These are phyloP conservation scores for Gymnopilus junonius DNA, from an alignment of 768 basidiomycete species.

Conservation along the genomic window DNA sequence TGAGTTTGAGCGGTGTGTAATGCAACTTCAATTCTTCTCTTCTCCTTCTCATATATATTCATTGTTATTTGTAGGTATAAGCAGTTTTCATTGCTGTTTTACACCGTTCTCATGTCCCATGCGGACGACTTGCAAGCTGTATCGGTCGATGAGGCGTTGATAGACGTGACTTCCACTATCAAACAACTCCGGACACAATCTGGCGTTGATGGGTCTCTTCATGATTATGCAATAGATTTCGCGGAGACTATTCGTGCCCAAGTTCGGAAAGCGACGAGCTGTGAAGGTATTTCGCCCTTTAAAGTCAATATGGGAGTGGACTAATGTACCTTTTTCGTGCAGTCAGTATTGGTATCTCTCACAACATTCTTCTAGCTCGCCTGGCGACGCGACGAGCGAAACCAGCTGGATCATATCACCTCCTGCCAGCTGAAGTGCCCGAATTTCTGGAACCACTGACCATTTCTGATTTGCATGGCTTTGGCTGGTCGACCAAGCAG, in stretches of 20 bases:
- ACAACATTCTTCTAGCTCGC: constrained; percentile 92
- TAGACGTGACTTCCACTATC: constrained; percentile 79
- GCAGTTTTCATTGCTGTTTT: constrained; percentile 83
- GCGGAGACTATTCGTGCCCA: constrained; percentile 83
- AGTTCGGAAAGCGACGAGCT: constrained; percentile 78
- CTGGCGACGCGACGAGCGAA: constrained; percentile 92
- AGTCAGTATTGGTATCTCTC: constrained; percentile 93
- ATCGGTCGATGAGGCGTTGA: constrained; percentile 93
- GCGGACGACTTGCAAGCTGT: constrained; percentile 95
- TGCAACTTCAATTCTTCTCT: not conserved
- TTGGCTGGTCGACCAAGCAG: constrained; percentile 74
- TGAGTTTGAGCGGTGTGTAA: constrained; percentile 81
- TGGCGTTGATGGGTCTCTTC: constrained; percentile 57
- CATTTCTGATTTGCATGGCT: constrained; percentile 85
- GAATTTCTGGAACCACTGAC: constrained; percentile 67
- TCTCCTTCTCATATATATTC: not conserved
- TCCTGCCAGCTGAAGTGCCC: constrained; percentile 55
- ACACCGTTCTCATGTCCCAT: constrained; percentile 88
- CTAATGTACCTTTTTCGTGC: not conserved
- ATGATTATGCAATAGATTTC: constrained; percentile 74
- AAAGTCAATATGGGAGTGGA: not conserved
- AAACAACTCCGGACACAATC: constrained; percentile 39
- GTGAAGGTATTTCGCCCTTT: constrained; percentile 63
- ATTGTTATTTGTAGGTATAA: constrained; percentile 68
- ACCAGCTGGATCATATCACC: constrained; percentile 85